Evolutionary conservation across 2,329 filamentous ascomycete genomes (phyloP).

Genomic region (Mariannaea elegans): DNA sequence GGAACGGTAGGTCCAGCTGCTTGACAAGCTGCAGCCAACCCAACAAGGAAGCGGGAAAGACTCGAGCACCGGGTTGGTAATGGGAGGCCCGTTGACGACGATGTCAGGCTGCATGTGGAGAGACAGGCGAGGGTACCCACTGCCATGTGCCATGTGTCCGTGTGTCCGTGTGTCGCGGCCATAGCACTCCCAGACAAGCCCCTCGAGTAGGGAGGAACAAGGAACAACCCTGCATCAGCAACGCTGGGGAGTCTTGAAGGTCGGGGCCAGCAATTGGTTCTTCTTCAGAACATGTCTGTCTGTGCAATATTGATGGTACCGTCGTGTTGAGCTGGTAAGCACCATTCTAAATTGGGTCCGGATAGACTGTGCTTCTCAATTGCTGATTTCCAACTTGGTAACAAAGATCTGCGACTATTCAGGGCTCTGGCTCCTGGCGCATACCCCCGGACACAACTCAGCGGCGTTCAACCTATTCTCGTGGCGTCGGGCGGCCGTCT

Average conservation of each 20-base stretch:
- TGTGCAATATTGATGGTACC: not conserved
- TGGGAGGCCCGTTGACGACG: constrained; percentile 28
- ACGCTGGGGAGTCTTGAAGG: constrained; percentile 11
- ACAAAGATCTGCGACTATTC: constrained; percentile 15
- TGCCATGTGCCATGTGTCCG: constrained; percentile 31
- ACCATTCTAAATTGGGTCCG: not conserved
- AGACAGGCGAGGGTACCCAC: constrained; percentile 34
- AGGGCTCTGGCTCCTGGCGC: constrained; percentile 14
- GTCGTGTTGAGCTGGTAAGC: not conserved
- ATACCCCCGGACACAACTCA: constrained; percentile 18
- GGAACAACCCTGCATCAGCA: constrained; percentile 22
- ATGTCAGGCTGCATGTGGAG: constrained; percentile 35
- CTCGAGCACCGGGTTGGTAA: constrained; percentile 21
- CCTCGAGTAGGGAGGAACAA: constrained; percentile 19
- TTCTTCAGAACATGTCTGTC: not conserved
- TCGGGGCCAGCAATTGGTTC: not conserved
- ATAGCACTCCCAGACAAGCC: constrained; percentile 28
- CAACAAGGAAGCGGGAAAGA: constrained; percentile 21
- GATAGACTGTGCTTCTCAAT: not conserved
- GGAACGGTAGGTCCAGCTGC: constrained; percentile 21
- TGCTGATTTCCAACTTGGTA: constrained; percentile 5
- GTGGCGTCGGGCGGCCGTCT: constrained; percentile 24
- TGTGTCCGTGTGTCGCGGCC: constrained; percentile 22
- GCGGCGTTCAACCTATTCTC: constrained; percentile 16
- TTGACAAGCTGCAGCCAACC: constrained; percentile 28